Conservation (phyloP, 1,139 yeast genomes). For the Hemisphaericaspora subhashii region DNA sequence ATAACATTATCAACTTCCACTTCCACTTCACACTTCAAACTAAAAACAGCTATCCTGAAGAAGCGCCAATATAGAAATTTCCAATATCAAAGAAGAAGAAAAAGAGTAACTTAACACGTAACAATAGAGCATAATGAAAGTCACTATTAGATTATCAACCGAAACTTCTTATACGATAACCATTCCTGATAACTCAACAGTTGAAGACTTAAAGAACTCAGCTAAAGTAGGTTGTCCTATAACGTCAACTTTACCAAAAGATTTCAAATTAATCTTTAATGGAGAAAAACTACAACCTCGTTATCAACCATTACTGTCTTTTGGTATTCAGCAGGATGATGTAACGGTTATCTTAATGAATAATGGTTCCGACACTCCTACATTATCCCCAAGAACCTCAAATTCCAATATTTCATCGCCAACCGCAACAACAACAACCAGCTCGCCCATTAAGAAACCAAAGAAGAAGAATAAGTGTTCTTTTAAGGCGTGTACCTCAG, state of each 20-base stretch:
- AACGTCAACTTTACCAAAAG: slow-evolving; percentile 32
- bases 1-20: too few species aligned
- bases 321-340: slow-evolving; percentile 21
- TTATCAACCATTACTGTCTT: slow-evolving; percentile 24
- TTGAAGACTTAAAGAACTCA: slow-evolving; percentile 46
- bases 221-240: slow-evolving; percentile 45
- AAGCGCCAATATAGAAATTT: too few species aligned
- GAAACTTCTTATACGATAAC: slow-evolving; percentile 43
- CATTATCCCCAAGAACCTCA: slow-evolving; percentile 16
- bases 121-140: slow-evolving; percentile 28
- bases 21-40: too few species aligned
- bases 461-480: slow-evolving; percentile 64
- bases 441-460: slow-evolving; percentile 32
- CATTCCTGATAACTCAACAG: slow-evolving; percentile 51
- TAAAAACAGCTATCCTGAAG: too few species aligned
- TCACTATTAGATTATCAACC: slow-evolving; percentile 44
- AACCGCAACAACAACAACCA: slow-evolving; percentile 16
- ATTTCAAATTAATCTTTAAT: slow-evolving; percentile 51
- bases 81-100: too few species aligned
- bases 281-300: slow-evolving; percentile 49
- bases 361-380: slow-evolving; percentile 28
- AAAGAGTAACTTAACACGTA: neutral
- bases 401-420: slow-evolving; percentile 13
- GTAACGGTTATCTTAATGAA: slow-evolving; percentile 49
- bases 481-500: slow-evolving; percentile 58